Base-by-base conservation (phyloP, 352 stramenopile species). In the Blastocystis sp. region DNA sequence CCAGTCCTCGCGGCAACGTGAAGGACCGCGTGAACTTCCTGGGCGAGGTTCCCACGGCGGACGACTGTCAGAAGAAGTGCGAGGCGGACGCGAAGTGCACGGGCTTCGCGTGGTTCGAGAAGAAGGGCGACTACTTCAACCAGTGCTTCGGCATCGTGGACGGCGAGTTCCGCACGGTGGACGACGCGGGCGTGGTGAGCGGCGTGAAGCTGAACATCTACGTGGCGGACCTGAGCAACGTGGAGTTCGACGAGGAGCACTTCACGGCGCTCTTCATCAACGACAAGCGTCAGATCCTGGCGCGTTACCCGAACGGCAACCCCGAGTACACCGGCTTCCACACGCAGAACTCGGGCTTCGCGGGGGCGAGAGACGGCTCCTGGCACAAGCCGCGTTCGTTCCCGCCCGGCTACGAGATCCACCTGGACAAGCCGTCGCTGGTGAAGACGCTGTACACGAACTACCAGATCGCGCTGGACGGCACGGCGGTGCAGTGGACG, bases 401-500 rank as follows among this genome's bases (percentile, higher is more conserved):
- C 59, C 54, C 54, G 0, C 18, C 54, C 8, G 54, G 54, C 24
- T 84, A 84, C 34, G 73, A 84, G 40, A 73, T 73, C 4, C 73
- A 84, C 46, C 29, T 84, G 40, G 59, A 73, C 32, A 73, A 84
- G 32, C 73, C 73, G 9, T 73, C 54, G 1, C 38, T 84, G 8
- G 49, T 73, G 54, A 69, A 84, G 21, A 51, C 73, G 16, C 36
- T 73, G 6, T 84, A 84, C 29, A 84, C 54, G 16, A 84, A 86
- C 40, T 88, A 88, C 57, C 54, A 73, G 48, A 64, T 87, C 46
- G 86, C 76, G 21, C 18, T 87, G 1, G 86, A 75, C 4, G 86
- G 86, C 27, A 16, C 53, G 0, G 85, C 73, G 44, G 40, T 40
- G 21, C 48, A 87, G 44, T 88, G 76, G 56, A 77, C 69, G 9